These are phyloP conservation scores for Trichosanthes truncata DNA, from an alignment of 306 rosid species.

Conservation along the genomic window DNA sequence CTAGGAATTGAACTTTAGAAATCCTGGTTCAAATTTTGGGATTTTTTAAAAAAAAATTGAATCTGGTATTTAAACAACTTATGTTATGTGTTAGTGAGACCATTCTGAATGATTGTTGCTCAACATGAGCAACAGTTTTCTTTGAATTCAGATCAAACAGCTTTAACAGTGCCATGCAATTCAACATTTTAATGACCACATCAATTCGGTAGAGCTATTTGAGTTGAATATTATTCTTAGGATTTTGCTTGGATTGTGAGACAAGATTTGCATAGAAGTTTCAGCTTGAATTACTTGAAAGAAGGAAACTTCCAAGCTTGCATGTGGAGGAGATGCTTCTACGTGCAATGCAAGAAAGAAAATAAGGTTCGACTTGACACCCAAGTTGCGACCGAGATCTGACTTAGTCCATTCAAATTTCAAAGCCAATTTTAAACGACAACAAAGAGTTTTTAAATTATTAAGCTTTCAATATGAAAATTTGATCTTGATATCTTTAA, in stretches of 20 bases:
- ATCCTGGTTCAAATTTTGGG: neutral
- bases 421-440: neutral
- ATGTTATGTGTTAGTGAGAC: constrained; percentile 14
- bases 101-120: constrained; percentile 11
- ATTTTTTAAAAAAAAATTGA: too few relatives aligned
- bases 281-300: neutral
- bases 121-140: constrained; percentile 7
- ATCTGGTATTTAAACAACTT: constrained; percentile 9
- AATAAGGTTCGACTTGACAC: neutral
- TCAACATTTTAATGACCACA: neutral
- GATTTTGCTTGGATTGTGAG: constrained; percentile 3
- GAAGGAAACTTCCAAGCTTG: neutral
- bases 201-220: neutral
- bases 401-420: neutral
- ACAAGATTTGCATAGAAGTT: neutral
- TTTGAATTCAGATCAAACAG: constrained; percentile 10
- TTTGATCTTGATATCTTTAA: too few relatives aligned
- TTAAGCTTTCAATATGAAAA: too few relatives aligned
- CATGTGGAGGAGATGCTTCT: neutral
- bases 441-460: too few relatives aligned
- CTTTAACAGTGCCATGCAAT: neutral
- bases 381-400: neutral
- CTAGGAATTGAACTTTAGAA: constrained; percentile 41
- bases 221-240: neutral
- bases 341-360: constrained; percentile 4